Evolutionary conservation across 257 asterid species (phyloP).

Genomic region (Salvia hispanica): DNA sequence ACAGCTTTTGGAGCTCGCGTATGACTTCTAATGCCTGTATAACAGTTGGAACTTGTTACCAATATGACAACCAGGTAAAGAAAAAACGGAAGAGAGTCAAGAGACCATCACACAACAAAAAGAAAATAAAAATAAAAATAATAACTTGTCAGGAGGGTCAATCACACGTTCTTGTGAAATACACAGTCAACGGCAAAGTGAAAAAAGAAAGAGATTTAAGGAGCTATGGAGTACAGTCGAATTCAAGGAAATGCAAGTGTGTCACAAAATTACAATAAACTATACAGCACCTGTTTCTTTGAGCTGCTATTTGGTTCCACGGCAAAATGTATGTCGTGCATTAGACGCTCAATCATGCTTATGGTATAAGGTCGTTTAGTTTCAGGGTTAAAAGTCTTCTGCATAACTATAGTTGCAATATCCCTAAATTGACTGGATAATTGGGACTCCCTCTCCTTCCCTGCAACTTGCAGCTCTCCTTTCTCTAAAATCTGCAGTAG

Average conservation of each 20-base stretch:
- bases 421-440: conserved; percentile 92
- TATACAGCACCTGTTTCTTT: conserved; percentile 74
- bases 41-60: conserved; percentile 23
- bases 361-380: conserved; percentile 91
- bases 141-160: too few relatives aligned
- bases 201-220: conserved; percentile 6
- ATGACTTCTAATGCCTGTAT: conserved; percentile 90
- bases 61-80: neutral
- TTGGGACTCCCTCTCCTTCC: conserved; percentile 88
- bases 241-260: neutral
- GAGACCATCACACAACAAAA: neutral
- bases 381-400: conserved; percentile 89
- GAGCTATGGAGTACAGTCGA: neutral
- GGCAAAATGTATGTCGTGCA: conserved; percentile 94
- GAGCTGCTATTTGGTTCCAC: conserved; percentile 93
- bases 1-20: conserved; percentile 91
- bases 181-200: conserved; percentile 4
- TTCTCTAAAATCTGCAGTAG: conserved; percentile 82
- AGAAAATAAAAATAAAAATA: neutral
- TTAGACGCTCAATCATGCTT: conserved; percentile 92
- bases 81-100: too few relatives aligned
- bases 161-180: neutral
- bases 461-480: conserved; percentile 97
- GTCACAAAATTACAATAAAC: neutral
- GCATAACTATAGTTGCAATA: conserved; percentile 91